Conservation (phyloP, 306 rosid genomes). For the Vicia faba region DNA sequence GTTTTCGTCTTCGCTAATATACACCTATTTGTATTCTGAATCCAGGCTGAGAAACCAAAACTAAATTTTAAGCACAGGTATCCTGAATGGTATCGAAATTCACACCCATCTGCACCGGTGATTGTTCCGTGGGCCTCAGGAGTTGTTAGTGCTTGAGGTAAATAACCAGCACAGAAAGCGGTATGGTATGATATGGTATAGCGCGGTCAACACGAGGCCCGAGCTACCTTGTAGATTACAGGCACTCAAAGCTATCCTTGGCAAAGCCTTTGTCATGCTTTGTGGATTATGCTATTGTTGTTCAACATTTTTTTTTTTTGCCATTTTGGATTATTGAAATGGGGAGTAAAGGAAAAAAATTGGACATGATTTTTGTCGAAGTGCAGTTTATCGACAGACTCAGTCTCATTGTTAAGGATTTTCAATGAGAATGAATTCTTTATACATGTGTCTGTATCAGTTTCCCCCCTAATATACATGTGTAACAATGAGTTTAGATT, state of each 20-base stretch:
- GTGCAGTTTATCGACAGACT: slow-evolving; percentile 33
- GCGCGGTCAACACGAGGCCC: slow-evolving; percentile 5
- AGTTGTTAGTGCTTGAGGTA: slow-evolving; percentile 46
- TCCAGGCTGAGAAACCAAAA: slow-evolving; percentile 82
- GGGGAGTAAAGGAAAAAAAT: slow-evolving; percentile 30
- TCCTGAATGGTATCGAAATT: slow-evolving; percentile 66
- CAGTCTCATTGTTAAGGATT: slow-evolving; percentile 33
- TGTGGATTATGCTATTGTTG: slow-evolving; percentile 38
- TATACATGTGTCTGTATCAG: not conserved
- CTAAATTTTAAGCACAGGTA: slow-evolving; percentile 80
- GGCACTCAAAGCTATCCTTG: slow-evolving; percentile 38
- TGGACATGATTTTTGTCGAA: slow-evolving; percentile 28
- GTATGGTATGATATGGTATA: not conserved
- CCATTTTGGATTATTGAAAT: slow-evolving; percentile 22
- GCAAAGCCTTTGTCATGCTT: slow-evolving; percentile 36
- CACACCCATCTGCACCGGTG: slow-evolving; percentile 73
- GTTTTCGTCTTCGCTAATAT: slow-evolving; percentile 21
- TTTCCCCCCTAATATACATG: slow-evolving; percentile 18
- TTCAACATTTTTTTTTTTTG: slow-evolving; percentile 32
- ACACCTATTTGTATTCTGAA: slow-evolving; percentile 33
- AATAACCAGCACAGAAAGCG: slow-evolving; percentile 22
- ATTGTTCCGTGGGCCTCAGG: slow-evolving; percentile 96
- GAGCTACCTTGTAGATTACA: slow-evolving; percentile 38
- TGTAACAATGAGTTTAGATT: slow-evolving; percentile 32
- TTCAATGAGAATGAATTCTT: not conserved